A percentile compares a stretch with the other conserved stretches of the same genome.
Evolutionary conservation across 352 stramenopile species (phyloP).

Genomic region (Phytophthora cryptogea): DNA sequence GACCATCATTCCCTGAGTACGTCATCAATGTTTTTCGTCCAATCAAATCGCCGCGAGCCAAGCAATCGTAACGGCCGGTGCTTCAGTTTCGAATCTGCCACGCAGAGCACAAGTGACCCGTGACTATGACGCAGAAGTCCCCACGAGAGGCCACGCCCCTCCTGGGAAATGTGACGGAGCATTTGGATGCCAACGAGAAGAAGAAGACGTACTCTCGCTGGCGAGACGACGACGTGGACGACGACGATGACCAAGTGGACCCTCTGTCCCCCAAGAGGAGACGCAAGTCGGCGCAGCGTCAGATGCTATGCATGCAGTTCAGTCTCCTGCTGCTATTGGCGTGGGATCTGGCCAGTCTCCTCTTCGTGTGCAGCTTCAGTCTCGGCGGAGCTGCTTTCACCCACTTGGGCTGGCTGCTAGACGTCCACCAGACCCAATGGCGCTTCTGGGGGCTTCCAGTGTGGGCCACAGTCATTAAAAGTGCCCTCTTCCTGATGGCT

Average conservation of each 20-base stretch:
- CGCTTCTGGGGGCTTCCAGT: conserved; percentile 80
- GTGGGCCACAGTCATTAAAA: conserved; percentile 64
- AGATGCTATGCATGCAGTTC: conserved; percentile 74
- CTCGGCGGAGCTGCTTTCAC: conserved; percentile 48
- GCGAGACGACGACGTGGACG: conserved; percentile 45
- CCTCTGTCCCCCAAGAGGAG: conserved; percentile 19
- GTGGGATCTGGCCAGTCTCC: conserved; percentile 54
- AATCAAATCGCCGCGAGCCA: conserved; percentile 9
- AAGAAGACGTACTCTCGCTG: conserved; percentile 53
- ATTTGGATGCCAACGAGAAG: conserved; percentile 34
- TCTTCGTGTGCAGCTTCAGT: conserved; percentile 57
- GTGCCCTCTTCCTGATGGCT: conserved; percentile 57
- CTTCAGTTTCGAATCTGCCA: conserved; percentile 22
- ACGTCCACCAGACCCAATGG: conserved; percentile 50
- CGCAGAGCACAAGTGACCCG: conserved; percentile 1
- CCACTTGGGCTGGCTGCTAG: conserved; percentile 50
- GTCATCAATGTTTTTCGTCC: conserved; percentile 2
- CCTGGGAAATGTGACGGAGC: conserved; percentile 27
- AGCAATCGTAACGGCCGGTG: conserved; percentile 7
- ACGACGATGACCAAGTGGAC: conserved; percentile 10
- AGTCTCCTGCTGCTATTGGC: conserved; percentile 62
- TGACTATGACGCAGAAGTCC: conserved; percentile 19
- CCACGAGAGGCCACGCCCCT: conserved; percentile 44
- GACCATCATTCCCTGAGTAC: conserved; percentile 24
- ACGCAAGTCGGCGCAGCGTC: conserved; percentile 41